phyloP scores from a whole-genome alignment of 352 stramenopile genomes.

The Phytophthora constricta region DNA sequence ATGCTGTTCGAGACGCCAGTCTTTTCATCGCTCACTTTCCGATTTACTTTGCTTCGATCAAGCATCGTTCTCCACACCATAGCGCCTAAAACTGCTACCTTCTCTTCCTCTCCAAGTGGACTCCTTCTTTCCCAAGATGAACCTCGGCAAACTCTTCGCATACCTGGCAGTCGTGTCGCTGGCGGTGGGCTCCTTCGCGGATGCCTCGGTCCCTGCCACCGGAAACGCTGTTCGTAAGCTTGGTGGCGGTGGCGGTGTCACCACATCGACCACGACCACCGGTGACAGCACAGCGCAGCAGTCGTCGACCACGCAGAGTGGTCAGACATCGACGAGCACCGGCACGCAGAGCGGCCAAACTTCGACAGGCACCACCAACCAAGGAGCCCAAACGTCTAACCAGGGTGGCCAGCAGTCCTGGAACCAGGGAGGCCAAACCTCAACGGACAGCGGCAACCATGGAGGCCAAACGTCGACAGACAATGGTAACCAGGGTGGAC shows the following conservation, averaged over 20 bases:
- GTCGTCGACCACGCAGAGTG: not conserved
- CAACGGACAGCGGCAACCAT: not conserved
- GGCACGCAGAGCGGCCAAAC: conserved; percentile 12
- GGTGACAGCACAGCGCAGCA: conserved; percentile 9
- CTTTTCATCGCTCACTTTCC: not conserved
- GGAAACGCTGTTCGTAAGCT: conserved; percentile 24
- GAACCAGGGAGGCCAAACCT: not conserved
- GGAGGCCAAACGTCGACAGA: not conserved
- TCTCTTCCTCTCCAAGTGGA: too few relatives aligned
- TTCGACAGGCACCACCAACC: not conserved
- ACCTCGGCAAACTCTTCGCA: conserved; percentile 36
- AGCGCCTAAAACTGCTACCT: not conserved
- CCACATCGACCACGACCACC: conserved; percentile 21
- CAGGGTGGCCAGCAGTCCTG: conserved; percentile 1
- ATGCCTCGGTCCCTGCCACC: conserved; percentile 23
- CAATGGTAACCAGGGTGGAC: not conserved
- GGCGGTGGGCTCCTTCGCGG: conserved; percentile 21
- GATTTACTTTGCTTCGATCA: not conserved
- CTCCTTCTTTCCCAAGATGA: conserved; percentile 25
- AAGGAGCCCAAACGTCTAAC: not conserved
- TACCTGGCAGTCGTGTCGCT: conserved; percentile 35
- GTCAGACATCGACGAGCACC: not conserved
- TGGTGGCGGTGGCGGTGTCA: conserved; percentile 30
- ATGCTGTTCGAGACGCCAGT: not conserved
- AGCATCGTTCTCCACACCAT: not conserved